Percentiles rank a stretch among this genome's conserved stretches.
Evolutionary conservation across 2,329 filamentous ascomycete genomes (phyloP).

Genomic region (Drechslera avenae): DNA sequence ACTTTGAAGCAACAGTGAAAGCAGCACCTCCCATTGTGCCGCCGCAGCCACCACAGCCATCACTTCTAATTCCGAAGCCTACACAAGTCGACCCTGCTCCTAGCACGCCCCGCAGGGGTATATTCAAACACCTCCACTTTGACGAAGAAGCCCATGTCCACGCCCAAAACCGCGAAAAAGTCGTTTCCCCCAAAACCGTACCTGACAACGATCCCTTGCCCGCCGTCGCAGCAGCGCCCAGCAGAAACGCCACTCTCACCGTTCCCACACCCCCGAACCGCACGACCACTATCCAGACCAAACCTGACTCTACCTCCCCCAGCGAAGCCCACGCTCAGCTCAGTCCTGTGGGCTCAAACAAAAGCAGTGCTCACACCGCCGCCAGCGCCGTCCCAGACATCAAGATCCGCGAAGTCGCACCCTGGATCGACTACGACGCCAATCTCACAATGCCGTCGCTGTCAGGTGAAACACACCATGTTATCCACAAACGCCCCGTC

Average conservation of each 20-base stretch:
- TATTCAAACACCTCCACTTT: conserved; percentile 18
- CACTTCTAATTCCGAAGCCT: not conserved
- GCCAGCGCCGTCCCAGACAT: conserved; percentile 7
- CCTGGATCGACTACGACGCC: conserved; percentile 30
- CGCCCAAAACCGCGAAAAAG: not conserved
- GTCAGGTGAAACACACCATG: not conserved
- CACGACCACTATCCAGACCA: not conserved
- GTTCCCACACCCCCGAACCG: not conserved
- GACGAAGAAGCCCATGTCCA: conserved; percentile 9
- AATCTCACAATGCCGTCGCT: not conserved
- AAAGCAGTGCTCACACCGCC: conserved; percentile 16
- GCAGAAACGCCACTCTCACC: conserved; percentile 2
- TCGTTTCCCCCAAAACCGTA: conserved; percentile 18
- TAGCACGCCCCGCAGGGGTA: conserved; percentile 3
- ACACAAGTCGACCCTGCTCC: not conserved
- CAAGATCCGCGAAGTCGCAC: conserved; percentile 30
- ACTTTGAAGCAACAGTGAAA: conserved; percentile 10
- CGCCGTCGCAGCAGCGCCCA: not conserved
- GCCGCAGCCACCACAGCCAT: not conserved
- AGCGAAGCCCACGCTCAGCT: not conserved
- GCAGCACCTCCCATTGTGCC: conserved; percentile 20
- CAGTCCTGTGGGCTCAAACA: conserved; percentile 9
- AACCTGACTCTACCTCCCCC: not conserved
- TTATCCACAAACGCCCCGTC: conserved; percentile 2
- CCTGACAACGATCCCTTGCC: conserved; percentile 9